Base-by-base conservation (phyloP, 2,329 filamentous ascomycete species). In the Fusarium agapanthi region DNA sequence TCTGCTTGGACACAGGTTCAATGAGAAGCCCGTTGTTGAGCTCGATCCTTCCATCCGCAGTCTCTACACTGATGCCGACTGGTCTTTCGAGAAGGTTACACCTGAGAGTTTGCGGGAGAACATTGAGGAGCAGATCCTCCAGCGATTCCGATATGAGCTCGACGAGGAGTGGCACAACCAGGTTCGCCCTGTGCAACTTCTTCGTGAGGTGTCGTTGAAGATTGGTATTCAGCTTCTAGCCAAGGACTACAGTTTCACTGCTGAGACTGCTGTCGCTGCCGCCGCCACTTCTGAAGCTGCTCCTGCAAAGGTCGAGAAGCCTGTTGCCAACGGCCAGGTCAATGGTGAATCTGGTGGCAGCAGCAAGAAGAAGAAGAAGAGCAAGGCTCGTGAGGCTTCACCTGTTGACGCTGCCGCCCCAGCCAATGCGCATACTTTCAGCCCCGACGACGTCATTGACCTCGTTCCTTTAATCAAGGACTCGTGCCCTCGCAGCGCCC, bases 381-480 rank as follows among this genome's bases (percentile, higher is more conserved):
- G 88, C 83, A 86, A 86, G 79, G 81, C 85, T 7, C 86, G 87
- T 59, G 87, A 91, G 48, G 83, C 81, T 41, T 90, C 89, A 24
- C 85, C 86, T 2, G 81, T 86, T 24, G 84, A 84, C 71, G 67
- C 82, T 79, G 76, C 84, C 76, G 74, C 87, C 81, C 68, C 82
- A 76, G 75, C 81, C 82, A 75, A 78, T 13, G 78, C 81, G 5
- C 79, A 83, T 67, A 83, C 82, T 18, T 98, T 99, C 83, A 87
- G 86, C 57, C 86, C 94, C 2, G 95, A 97, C 68, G 95, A 99
- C 76, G 88, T 99, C 72, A 84, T 97, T 74, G 98, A 98, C 83
- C 88, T 98, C 67, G 93, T 98, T n/a, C 96, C 96, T 13, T 85
- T 98, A 50, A 90, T 98, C 78, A 98, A 98, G 86, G 95, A 99